Conservation (phyloP, 495 filamentous ascomycete genomes). For the Aspergillus nidulans region DNA sequence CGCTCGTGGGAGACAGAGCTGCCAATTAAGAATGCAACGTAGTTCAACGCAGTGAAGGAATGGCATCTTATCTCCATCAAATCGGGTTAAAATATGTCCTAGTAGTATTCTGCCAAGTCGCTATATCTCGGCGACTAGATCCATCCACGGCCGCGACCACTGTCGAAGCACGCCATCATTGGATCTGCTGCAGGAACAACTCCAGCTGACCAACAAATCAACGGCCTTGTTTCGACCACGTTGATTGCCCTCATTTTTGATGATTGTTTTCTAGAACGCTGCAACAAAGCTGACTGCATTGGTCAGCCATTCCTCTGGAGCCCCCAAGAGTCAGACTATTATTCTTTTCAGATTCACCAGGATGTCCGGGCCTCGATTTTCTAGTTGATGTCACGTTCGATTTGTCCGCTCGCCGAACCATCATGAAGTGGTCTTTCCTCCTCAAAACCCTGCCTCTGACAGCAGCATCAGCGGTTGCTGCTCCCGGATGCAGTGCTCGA, state of each 20-base stretch:
- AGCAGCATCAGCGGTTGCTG: conserved; percentile 6
- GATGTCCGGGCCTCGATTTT: neutral
- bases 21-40: neutral
- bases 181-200: conserved; percentile 2
- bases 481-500: neutral
- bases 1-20: neutral
- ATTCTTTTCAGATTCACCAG: neutral
- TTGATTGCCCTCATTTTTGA: conserved; percentile 1
- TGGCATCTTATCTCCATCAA: neutral
- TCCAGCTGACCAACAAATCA: neutral
- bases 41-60: neutral
- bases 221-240: neutral
- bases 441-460: conserved; percentile 8
- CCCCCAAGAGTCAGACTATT: too few species aligned
- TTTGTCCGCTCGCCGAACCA: neutral
- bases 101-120: neutral
- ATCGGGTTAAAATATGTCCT: neutral
- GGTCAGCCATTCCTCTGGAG: neutral
- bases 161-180: neutral
- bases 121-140: conserved; percentile 5
- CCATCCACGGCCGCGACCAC: neutral
- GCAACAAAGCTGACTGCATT: neutral
- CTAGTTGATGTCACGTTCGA: neutral
- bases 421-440: conserved; percentile 23
- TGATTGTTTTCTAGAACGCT: neutral